phyloP scores from a whole-genome alignment of 176 grass and related monocot species.

The Puccinellia tenuiflora region DNA sequence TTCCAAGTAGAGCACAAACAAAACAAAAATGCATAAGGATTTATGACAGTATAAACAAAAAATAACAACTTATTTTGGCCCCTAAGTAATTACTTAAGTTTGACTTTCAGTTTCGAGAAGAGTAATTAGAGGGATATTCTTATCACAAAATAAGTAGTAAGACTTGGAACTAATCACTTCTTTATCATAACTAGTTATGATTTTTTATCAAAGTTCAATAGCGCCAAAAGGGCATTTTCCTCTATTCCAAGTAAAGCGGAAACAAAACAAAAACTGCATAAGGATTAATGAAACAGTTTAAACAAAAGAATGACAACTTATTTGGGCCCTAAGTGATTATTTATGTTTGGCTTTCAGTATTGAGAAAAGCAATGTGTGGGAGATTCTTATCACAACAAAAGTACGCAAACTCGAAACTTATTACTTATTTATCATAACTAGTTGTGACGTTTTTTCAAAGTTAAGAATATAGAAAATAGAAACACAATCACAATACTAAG shows the following conservation, averaged over 20 bases:
- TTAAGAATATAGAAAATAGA: not conserved
- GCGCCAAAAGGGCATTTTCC: constrained; percentile 76
- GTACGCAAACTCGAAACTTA: not conserved
- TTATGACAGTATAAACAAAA: not conserved
- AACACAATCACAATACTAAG: not conserved
- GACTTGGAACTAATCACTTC: not conserved
- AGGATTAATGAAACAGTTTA: not conserved
- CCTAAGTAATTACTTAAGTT: not conserved
- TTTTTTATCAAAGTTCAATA: constrained; percentile 50
- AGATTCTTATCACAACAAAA: too few species aligned
- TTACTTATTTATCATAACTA: not conserved
- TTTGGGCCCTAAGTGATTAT: not conserved
- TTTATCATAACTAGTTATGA: not conserved
- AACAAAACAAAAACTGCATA: not conserved
- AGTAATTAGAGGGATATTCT: not conserved
- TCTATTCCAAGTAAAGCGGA: constrained; percentile 40
- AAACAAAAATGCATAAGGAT: not conserved
- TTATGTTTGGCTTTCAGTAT: not conserved
- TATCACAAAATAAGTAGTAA: not conserved
- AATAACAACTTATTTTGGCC: not conserved
- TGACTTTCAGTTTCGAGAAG: not conserved
- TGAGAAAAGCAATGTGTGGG: not conserved
- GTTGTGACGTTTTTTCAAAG: not conserved
- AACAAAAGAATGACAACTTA: not conserved
- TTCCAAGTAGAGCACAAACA: not conserved